A percentile compares a stretch with the other conserved stretches of the same genome.
phyloP scores from a whole-genome alignment of 164 flowering plant species.

The Piper betle region DNA sequence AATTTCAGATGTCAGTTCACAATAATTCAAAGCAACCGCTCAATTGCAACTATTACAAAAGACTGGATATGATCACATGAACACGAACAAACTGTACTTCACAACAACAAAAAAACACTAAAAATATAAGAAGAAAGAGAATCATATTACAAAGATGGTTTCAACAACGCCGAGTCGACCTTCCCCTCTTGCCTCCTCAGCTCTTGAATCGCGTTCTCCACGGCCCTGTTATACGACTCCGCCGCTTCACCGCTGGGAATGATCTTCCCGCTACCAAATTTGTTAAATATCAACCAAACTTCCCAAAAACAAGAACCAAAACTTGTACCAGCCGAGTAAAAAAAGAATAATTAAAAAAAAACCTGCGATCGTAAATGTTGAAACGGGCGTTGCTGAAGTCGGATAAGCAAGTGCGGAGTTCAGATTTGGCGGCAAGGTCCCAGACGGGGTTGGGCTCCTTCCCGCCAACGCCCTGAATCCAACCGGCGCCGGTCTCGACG shows the following conservation, averaged over 20 bases:
- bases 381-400: conserved; percentile 85
- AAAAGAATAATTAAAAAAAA: background rate
- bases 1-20: background rate
- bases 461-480: conserved; percentile 92
- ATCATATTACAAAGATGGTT: conserved; percentile 27
- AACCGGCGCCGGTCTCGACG: conserved; percentile 91
- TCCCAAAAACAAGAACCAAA: background rate
- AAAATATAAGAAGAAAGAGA: too few relatives aligned
- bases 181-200: conserved; percentile 32
- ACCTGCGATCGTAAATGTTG: conserved; percentile 83
- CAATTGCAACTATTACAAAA: background rate
- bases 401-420: conserved; percentile 71
- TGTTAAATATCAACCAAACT: background rate
- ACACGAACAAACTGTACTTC: too few relatives aligned
- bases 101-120: background rate
- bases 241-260: conserved; percentile 75
- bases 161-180: conserved; percentile 9
- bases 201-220: conserved; percentile 59
- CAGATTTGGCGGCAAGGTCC: conserved; percentile 50
- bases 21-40: too few relatives aligned
- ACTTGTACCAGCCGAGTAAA: background rate
- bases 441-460: conserved; percentile 69
- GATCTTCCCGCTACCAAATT: conserved; percentile 54
- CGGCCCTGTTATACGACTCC: conserved; percentile 76
- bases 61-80: background rate